Evolutionary conservation across 163 green algal species (phyloP), one percentile per base, ranked within the genome.

Genomic region (Scenedesmus sp.): DNA sequence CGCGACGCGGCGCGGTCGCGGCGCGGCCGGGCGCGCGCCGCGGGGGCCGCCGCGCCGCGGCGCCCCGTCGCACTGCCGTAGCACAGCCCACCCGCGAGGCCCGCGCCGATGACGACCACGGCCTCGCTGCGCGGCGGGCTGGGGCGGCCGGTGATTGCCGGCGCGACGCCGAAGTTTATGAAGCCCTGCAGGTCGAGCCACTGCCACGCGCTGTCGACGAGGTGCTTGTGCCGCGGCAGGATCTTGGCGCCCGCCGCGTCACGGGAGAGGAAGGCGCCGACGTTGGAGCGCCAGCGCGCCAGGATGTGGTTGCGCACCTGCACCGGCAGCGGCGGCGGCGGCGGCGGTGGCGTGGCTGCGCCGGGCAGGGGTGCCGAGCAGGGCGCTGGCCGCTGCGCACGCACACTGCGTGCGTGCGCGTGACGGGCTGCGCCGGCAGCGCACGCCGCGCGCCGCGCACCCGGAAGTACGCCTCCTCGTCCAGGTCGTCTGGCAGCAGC

Each of bases 101-200:
- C 94, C 17, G 94, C 92, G 3, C 96, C 96, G 3, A 99, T 75
- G 3, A 99, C 89, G 6, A 98, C 69, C 0, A 98, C 91, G 13
- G 80, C 85, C 33, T 92, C 88, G 2, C 80, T 67, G 13, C 72
- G 33, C 42, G 89, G 42, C 5, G 26, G 39, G 0, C 18, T 60
- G 20, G 50, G 53, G 28, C 65, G 42, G 28, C 60, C 51, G 22
- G 36, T 76, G 47, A 92, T 85, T 14, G 47, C 62, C 14, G 80
- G 85, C 9, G 86, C 72, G n/a, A 96, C 80, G 0, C 96, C 96
- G 83, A 95, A 98, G 88, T 99, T 99, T 73, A 99, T 99, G 84
- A 92, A 96, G 6, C 96, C 96, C n/a, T 87, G 71, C 20, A 70
- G 64, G 48, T 86, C 66, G 15, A 96, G 79, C 64, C 39, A 89